Evolutionary conservation across 176 grass and related monocot species (phyloP), one percentile per base, ranked within the genome.

Genomic region (Rhynchospora tenuis): DNA sequence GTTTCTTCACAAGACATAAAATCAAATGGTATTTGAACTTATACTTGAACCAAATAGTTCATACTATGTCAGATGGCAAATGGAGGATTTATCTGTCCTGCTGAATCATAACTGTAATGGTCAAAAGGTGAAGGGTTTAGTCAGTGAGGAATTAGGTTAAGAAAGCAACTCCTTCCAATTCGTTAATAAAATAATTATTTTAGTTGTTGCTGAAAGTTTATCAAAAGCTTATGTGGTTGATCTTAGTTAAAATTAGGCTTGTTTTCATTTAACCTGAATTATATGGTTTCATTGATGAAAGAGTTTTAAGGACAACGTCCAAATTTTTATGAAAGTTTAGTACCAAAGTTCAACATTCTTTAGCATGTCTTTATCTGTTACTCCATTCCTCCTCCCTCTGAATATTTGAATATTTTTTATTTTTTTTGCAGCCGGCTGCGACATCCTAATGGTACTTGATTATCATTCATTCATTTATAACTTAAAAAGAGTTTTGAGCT

Each of bases 401-500:
- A 89, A 80, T 79, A 61, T 92, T 42, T 77, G 55, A 80, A 84
- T 59, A 69, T 87, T 84, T 23, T 81, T 82, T 24, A 83, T 91
- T 79, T 44, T 75, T 91, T 26, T 73, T 96, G 85, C 93, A 99
- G 97, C 74, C 97, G 93, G 23, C 83, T 99, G 68, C 93, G 97
- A 45, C 97, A 99, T 86, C 97, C 97, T 89, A 99, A 99, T 88
- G 97, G 97, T 99, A 99, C 85, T 66, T 45, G 47, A 54, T 56
- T 73, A 85, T 84, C 29, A 85, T 84, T 76, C 66, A 52, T 77
- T 55, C 67, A 82, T 27, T 28, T 79, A 86, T 71, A 62, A 84
- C 45, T 46, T 28, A 55, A 66, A 26, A 60, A 66, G 42, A 60
- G 17, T 73, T 70, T 80, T n/a, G 56, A 76, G 58, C 60, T 79